Evolutionary conservation across 1,284 basidiomycete species (phyloP), one percentile per base, ranked within the genome.

Genomic region (Calocybe gambosa): DNA sequence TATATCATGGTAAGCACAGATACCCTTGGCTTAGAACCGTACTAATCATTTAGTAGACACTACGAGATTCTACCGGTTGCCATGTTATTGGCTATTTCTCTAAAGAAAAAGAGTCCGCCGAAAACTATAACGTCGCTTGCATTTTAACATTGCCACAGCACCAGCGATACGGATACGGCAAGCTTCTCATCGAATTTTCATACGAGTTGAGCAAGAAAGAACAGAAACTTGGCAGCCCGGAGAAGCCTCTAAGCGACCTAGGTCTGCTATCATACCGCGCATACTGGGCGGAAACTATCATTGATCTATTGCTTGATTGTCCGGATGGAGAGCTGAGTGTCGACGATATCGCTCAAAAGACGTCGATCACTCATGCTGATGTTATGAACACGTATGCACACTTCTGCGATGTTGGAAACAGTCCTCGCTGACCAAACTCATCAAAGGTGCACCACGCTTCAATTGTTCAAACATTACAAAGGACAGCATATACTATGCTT

Each of bases 31-130:
- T 33, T 34, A 35, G 42, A 34, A 46, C 42, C 50, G 39, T 33
- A 51, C 39, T 53, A 47, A 56, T 54, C 50, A 25, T 43, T 40
- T 31, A 20, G 41, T 40, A 89, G 87, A 78, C 85, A 45, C 82
- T 87, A 60, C 82, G 93, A 52, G 95, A 99, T 70, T 85, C 90
- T 23, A 73, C 78, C 18, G 96, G 96, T 15, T 93, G 90, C 62
- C 96, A 99, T 63, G 70, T 97, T 55, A 89, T 99, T 53, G 95
- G 95, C 33, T 99, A 98, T 70, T 99, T 99, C 66, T 97, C 93
- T 26, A 99, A 99, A 62, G 96, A 99, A 69, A 99, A 99, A 64
- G 96, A 99, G 64, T 96, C 84, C 5, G 89, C 95, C 12, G 95
- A 99, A 61, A 92, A 85, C 57, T 99, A 99, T 77, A 99, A 99